Percentiles rank a stretch among this genome's conserved stretches.
Evolutionary conservation across 2,329 filamentous ascomycete species (phyloP).

Genomic region (Drechslera avenae): DNA sequence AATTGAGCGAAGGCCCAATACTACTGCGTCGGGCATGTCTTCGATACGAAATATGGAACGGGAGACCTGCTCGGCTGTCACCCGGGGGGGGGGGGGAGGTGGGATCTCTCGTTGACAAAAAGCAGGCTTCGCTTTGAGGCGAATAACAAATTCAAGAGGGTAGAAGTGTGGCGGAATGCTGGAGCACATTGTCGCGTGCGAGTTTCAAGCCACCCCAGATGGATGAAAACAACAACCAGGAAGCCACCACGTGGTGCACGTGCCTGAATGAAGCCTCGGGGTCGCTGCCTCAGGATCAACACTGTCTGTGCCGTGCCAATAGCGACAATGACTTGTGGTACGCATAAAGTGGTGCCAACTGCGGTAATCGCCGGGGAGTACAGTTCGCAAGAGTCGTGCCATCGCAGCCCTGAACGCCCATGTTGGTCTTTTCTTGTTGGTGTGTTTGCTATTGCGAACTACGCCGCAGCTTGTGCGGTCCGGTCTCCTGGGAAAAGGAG

Average conservation of each 20-base stretch:
- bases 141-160: constrained; percentile 2
- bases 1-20: constrained; percentile 12
- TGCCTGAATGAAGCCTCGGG: constrained; percentile 1
- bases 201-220: constrained; percentile 16
- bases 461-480: constrained; percentile 13
- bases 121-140: background rate
- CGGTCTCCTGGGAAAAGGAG: constrained; percentile 9
- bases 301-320: constrained; percentile 23
- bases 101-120: constrained; percentile 3
- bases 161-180: constrained; percentile 1
- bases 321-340: constrained; percentile 20
- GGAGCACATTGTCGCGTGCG: constrained; percentile 20
- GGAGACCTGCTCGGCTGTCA: background rate
- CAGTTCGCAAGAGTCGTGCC: constrained; percentile 13
- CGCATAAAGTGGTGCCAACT: constrained; percentile 21
- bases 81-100: background rate
- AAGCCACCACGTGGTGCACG: constrained; percentile 30
- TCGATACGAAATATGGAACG: constrained; percentile 9
- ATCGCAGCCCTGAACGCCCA: constrained; percentile 5
- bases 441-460: background rate
- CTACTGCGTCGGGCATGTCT: constrained; percentile 4
- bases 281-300: constrained; percentile 7
- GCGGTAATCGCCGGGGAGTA: constrained; percentile 14
- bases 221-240: constrained; percentile 11
- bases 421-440: constrained; percentile 9